phyloP scores from a whole-genome alignment of 2,329 filamentous ascomycete species.

The Neonectria coccinea region DNA sequence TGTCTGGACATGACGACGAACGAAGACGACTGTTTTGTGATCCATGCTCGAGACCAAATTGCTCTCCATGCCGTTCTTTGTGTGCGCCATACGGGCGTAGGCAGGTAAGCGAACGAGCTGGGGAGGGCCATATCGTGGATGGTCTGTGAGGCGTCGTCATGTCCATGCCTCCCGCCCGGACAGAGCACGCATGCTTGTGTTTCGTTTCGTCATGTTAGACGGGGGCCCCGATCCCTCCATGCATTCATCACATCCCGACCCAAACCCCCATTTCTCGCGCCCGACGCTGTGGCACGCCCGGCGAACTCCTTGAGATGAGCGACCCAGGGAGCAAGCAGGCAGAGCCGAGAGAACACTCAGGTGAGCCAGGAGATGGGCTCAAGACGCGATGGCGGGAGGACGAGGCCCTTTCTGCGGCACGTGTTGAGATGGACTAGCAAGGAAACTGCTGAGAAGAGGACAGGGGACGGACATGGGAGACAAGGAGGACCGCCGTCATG shows the following conservation, averaged over 20 bases:
- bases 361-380: slow-evolving; percentile 8
- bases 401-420: slow-evolving; percentile 38
- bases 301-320: slow-evolving; percentile 10
- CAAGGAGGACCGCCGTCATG: slow-evolving; percentile 36
- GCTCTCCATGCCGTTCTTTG: not conserved
- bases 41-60: not conserved
- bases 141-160: slow-evolving; percentile 14
- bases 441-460: slow-evolving; percentile 19
- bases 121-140: not conserved
- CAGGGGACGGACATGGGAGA: slow-evolving; percentile 31
- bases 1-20: not conserved
- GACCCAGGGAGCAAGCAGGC: not conserved
- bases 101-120: not conserved
- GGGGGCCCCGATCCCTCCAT: slow-evolving; percentile 5
- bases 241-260: slow-evolving; percentile 7
- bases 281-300: slow-evolving; percentile 2
- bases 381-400: slow-evolving; percentile 16
- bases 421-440: slow-evolving; percentile 31
- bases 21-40: not conserved
- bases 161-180: slow-evolving; percentile 7
- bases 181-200: slow-evolving; percentile 20
- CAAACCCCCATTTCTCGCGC: slow-evolving; percentile 15
- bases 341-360: slow-evolving; percentile 1
- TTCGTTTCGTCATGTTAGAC: slow-evolving; percentile 26
- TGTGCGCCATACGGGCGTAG: not conserved